Conservation (phyloP, 257 asterid species). For the Lithospermum erythrorhizon region DNA sequence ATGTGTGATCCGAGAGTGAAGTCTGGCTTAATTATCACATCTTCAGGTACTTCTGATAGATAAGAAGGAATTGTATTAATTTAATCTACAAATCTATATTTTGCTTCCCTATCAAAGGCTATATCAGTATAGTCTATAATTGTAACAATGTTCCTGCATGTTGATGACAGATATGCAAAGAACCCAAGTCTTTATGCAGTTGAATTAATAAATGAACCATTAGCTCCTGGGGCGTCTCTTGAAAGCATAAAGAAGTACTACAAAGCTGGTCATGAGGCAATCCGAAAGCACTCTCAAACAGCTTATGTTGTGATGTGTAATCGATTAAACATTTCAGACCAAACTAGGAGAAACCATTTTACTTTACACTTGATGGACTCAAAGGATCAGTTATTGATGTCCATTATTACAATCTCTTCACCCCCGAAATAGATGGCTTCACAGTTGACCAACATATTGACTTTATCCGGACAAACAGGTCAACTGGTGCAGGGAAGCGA, state of each 20-base stretch:
- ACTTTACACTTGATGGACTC: slow-evolving; percentile 34
- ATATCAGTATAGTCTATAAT: no score
- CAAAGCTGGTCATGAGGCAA: slow-evolving; percentile 37
- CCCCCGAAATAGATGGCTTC: slow-evolving; percentile 12
- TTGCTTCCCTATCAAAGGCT: no score
- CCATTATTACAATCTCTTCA: slow-evolving; percentile 52
- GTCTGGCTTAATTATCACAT: no score
- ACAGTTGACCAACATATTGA: slow-evolving; percentile 43
- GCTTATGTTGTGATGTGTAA: slow-evolving; percentile 49
- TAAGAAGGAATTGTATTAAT: no score
- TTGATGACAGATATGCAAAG: slow-evolving; percentile 34
- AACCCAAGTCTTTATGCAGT: slow-evolving; percentile 52
- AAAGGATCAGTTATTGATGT: slow-evolving; percentile 46
- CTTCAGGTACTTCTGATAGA: no score
- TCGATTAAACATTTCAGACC: slow-evolving; percentile 34
- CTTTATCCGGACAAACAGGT: slow-evolving; percentile 27
- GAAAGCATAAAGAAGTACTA: slow-evolving; percentile 30
- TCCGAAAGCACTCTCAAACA: slow-evolving; percentile 34
- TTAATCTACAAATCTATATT: no score
- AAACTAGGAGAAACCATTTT: slow-evolving; percentile 38
- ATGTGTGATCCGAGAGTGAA: no score
- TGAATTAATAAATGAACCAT: slow-evolving; percentile 61
- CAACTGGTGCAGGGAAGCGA: slow-evolving; percentile 20
- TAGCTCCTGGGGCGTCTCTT: slow-evolving; percentile 39
- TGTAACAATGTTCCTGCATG: background rate